Percentiles rank a stretch among this genome's conserved stretches.
These are phyloP conservation scores for Cyberlindnera euphorbiiphila DNA, from an alignment of 805 yeast genomes.

Conservation along the genomic window DNA sequence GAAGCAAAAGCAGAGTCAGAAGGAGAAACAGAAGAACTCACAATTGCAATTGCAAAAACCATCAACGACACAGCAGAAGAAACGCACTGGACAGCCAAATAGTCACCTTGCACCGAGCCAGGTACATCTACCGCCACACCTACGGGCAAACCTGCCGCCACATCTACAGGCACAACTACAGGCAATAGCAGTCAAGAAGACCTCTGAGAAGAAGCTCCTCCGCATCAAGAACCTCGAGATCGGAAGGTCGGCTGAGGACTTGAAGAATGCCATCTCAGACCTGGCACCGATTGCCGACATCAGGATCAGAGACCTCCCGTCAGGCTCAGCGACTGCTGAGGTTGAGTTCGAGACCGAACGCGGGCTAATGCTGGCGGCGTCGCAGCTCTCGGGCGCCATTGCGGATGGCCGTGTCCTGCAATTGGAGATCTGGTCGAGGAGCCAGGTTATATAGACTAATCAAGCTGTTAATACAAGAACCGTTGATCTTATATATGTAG, in stretches of 20 bases:
- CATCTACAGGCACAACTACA: background rate
- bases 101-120: too few relatives aligned
- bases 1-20: background rate
- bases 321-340: conserved; percentile 39
- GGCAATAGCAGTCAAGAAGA: conserved; percentile 26
- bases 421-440: conserved; percentile 28
- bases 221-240: conserved; percentile 30
- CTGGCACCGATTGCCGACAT: conserved; percentile 20
- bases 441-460: background rate
- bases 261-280: conserved; percentile 26
- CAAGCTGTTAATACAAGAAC: too few relatives aligned
- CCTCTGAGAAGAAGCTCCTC: conserved; percentile 24
- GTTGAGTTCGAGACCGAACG: conserved; percentile 31
- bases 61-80: background rate
- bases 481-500: too few relatives aligned
- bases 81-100: background rate
- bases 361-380: conserved; percentile 30
- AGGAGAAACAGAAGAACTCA: background rate
- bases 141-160: background rate
- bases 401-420: conserved; percentile 44
- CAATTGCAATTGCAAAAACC: background rate
- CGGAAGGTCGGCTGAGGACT: conserved; percentile 30
- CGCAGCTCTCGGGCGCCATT: conserved; percentile 37
- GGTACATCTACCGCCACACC: too few relatives aligned
- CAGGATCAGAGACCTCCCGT: conserved; percentile 33